Percentiles rank a stretch among this genome's conserved stretches.
These are phyloP conservation scores for Stevia rebaudiana DNA, from an alignment of 140 eudicot genomes.

Conservation along the genomic window DNA sequence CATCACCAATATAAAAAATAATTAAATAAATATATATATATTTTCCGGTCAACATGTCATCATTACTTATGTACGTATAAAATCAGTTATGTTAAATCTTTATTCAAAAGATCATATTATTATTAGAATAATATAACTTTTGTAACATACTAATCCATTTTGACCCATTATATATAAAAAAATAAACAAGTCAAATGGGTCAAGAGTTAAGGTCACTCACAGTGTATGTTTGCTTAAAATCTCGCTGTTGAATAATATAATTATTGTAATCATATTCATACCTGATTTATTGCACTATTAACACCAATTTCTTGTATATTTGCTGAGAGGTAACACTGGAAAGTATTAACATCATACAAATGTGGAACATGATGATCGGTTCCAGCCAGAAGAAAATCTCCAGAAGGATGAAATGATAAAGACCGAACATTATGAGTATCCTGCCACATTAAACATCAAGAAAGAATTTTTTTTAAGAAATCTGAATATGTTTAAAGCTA, in stretches of 20 bases:
- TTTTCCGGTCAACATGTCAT: neutral
- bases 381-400: slow-evolving; percentile 87
- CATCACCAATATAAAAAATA: slow-evolving; percentile 1
- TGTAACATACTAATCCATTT: neutral
- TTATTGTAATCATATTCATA: slow-evolving; percentile 1
- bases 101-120: neutral
- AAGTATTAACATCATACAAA: slow-evolving; percentile 76
- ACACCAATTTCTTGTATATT: slow-evolving; percentile 55
- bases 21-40: neutral
- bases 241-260: neutral
- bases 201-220: neutral
- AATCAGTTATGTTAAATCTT: neutral
- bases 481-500: neutral
- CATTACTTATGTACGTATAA: neutral
- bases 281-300: slow-evolving; percentile 82
- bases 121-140: neutral
- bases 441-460: slow-evolving; percentile 38
- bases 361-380: slow-evolving; percentile 90
- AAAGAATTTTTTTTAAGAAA: neutral
- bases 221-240: slow-evolving; percentile 4
- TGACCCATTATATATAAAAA: neutral
- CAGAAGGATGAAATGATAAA: slow-evolving; percentile 89
- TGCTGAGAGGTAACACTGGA: slow-evolving; percentile 73
- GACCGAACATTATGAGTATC: slow-evolving; percentile 93
- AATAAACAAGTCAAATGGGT: neutral